These are phyloP conservation scores for Vigna unguiculata DNA, from an alignment of 306 rosid species.

Conservation along the genomic window DNA sequence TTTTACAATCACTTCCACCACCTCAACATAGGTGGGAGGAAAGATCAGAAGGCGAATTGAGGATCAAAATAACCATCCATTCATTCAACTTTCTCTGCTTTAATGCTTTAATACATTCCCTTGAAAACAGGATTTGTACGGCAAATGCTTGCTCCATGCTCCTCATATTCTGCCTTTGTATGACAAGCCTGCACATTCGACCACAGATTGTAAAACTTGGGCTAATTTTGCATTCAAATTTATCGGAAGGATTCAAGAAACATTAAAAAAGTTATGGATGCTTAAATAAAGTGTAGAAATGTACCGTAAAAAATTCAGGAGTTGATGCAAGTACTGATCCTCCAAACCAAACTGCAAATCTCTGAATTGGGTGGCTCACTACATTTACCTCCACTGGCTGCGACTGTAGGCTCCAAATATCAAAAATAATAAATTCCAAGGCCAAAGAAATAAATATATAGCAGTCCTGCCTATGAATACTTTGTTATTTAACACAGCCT, in stretches of 20 bases:
- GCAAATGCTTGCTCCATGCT: conserved; percentile 96
- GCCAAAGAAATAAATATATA: conserved; percentile 28
- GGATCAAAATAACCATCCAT: conserved; percentile 39
- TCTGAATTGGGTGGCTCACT: conserved; percentile 95
- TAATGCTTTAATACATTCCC: conserved; percentile 91
- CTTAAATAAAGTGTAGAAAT: not conserved
- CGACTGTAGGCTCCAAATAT: conserved; percentile 57
- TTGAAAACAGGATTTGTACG: conserved; percentile 98
- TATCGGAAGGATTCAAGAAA: not conserved
- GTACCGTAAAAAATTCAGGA: conserved; percentile 91
- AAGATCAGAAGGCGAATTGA: conserved; percentile 42
- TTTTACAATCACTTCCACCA: conserved; percentile 62
- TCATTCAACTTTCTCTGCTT: conserved; percentile 46
- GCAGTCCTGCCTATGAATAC: conserved; percentile 15
- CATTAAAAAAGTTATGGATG: not conserved
- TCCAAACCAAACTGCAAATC: conserved; percentile 99
- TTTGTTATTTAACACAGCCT: conserved; percentile 13
- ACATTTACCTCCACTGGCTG: conserved; percentile 99
- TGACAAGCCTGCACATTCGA: conserved; percentile 84
- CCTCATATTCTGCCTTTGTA: conserved; percentile 97
- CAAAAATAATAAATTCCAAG: conserved; percentile 23
- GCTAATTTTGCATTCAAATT: not conserved
- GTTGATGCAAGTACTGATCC: conserved; percentile 99
- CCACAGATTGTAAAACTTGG: conserved; percentile 33
- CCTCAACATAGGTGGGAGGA: conserved; percentile 40